Percentiles rank a stretch among this genome's conserved stretches.
Conservation (phyloP, 1,139 yeast genomes). For the Kodamaea sp. region DNA sequence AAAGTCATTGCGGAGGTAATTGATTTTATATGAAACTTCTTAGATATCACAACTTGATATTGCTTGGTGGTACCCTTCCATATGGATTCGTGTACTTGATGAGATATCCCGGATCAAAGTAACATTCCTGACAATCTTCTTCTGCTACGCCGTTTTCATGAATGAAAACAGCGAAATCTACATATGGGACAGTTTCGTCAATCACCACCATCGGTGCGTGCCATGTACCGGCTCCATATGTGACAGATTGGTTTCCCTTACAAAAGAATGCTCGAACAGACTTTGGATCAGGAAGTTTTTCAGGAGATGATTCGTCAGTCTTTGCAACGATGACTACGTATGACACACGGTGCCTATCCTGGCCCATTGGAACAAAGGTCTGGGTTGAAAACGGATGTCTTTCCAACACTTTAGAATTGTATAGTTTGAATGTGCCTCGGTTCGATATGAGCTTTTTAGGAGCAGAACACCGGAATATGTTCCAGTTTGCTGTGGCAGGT, state of each 20-base stretch:
- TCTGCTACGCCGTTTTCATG: slow-evolving; percentile 79
- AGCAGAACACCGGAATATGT: slow-evolving; percentile 79
- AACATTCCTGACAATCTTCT: slow-evolving; percentile 83
- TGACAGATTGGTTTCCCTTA: slow-evolving; percentile 82
- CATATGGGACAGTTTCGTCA: slow-evolving; percentile 46
- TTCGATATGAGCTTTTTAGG: slow-evolving; percentile 58
- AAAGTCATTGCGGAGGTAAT: slow-evolving; percentile 39
- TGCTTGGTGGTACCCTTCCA: neutral
- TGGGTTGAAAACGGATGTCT: slow-evolving; percentile 92
- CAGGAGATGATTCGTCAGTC: slow-evolving; percentile 39
- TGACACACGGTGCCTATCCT: slow-evolving; percentile 47
- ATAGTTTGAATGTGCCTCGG: slow-evolving; percentile 28
- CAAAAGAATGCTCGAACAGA: slow-evolving; percentile 70
- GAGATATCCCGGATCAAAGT: slow-evolving; percentile 60
- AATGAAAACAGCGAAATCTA: slow-evolving; percentile 84
- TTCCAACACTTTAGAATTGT: slow-evolving; percentile 72
- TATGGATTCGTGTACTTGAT: slow-evolving; percentile 28
- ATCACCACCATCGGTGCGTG: slow-evolving; percentile 95
- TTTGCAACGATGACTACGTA: slow-evolving; percentile 83
- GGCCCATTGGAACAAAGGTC: slow-evolving; percentile 88
- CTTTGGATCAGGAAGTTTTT: slow-evolving; percentile 59
- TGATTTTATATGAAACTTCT: slow-evolving; percentile 38
- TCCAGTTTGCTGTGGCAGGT: slow-evolving; percentile 66
- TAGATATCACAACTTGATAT: neutral
- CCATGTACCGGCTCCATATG: slow-evolving; percentile 71